phyloP scores from a whole-genome alignment of 352 stramenopile species.

The Phytophthora aleatoria region DNA sequence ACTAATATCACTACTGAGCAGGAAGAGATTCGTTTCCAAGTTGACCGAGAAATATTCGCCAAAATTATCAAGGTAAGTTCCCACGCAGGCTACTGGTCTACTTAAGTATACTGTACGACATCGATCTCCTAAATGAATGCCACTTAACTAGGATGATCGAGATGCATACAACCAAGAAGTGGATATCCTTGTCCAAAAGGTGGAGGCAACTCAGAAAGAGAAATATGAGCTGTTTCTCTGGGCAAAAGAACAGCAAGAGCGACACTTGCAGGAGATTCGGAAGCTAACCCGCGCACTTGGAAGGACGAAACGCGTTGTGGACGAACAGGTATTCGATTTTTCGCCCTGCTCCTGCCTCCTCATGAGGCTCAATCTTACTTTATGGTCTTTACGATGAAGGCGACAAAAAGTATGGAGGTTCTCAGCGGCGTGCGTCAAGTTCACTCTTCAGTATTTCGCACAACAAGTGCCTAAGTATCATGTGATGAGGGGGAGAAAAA shows the following conservation, averaged over 20 bases:
- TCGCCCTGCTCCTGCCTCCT: not conserved
- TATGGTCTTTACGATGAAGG: conserved; percentile 18
- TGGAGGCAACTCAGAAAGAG: conserved; percentile 68
- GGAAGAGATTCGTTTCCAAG: conserved; percentile 80
- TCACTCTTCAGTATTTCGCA: conserved; percentile 38
- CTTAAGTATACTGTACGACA: not conserved
- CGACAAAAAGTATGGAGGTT: conserved; percentile 43
- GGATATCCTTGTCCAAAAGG: conserved; percentile 67
- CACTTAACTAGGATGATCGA: conserved; percentile 53
- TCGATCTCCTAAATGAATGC: not conserved
- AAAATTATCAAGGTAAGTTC: conserved; percentile 73
- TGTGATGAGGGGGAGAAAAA: not conserved
- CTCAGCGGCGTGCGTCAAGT: conserved; percentile 47
- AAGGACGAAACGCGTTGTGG: conserved; percentile 59
- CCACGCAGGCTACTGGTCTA: not conserved
- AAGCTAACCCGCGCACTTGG: conserved; percentile 75
- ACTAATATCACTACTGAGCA: conserved; percentile 16
- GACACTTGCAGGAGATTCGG: conserved; percentile 80
- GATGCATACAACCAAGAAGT: conserved; percentile 80
- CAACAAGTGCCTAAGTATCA: conserved; percentile 22
- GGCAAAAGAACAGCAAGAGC: conserved; percentile 74
- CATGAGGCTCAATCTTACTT: too few species aligned
- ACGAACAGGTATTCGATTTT: conserved; percentile 53
- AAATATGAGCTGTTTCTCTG: conserved; percentile 77
- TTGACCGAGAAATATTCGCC: conserved; percentile 86